Evolutionary conservation across 305 asterid genomes (phyloP), one percentile per base, ranked within the genome.

Genomic region (Caryopteris hybrid): DNA sequence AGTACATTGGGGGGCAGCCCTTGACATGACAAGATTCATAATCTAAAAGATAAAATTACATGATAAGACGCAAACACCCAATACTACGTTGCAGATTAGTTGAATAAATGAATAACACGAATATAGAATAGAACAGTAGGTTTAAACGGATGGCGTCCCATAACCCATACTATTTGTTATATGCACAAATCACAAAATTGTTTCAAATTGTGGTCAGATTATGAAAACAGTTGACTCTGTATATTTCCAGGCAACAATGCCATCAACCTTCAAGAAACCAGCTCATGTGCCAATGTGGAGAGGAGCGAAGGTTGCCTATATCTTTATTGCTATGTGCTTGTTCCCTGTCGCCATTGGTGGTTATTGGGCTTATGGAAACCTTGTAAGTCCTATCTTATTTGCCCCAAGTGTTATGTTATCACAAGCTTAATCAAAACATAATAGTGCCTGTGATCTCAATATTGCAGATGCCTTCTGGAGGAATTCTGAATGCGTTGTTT

Each of bases 251-350:
- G 93, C 98, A n/a, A 92, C 98, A 14, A 92, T 92, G 98, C 98
- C 98, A 8, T 93, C 99, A 39, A 90, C 92, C 6, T 90, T 93
- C 82, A 90, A 93, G 85, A 92, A 88, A 75, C 97, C 99, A 6
- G 97, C 99, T 56, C 89, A 90, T 48, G 86, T 93, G 67, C 95
- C 95, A 0, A 93, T 90, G 97, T 93, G 99, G 99, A 90, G 86
- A 76, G 99, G 99, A 72, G 97, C 87, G 27, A 93, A 93, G 80
- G 81, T 93, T 52, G 96, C 99, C 4, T 90, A 90, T 46, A 68
- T 78, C 73, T 85, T 93, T 36, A 80, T 93, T 50, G 96, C 99
- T 6, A 78, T 83, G 92, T 93, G 99, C 77, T 21, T 93, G 73
- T 90, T 93, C 71, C 99, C 99, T 0, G 83, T 93, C 21, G 88